Evolutionary conservation across 306 rosid species (phyloP).

Genomic region (Vicia villosa): DNA sequence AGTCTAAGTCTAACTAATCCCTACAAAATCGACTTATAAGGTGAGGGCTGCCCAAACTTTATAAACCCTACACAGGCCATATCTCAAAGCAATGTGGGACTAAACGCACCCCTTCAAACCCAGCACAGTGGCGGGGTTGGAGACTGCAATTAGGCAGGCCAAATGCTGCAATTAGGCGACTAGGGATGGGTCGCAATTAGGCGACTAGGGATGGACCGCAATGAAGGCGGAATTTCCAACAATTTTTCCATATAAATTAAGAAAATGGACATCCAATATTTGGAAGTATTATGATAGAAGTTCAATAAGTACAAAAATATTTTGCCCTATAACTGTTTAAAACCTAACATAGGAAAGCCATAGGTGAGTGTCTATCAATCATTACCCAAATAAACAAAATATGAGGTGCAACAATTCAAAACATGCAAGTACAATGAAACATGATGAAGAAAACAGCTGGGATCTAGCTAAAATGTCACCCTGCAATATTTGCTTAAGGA

Average conservation of each 20-base stretch:
- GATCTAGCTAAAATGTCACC: conserved; percentile 23
- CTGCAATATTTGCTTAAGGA: conserved; percentile 19
- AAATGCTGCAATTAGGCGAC: too few species aligned
- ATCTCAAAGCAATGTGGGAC: too few species aligned
- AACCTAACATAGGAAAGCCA: conserved; percentile 2
- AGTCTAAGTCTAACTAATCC: too few species aligned
- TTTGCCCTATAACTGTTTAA: conserved; percentile 12
- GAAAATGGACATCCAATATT: conserved; percentile 32
- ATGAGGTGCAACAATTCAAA: conserved; percentile 3
- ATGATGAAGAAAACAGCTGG: conserved; percentile 2
- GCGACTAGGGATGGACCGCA: too few species aligned
- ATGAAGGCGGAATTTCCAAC: too few species aligned
- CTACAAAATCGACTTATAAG: too few species aligned
- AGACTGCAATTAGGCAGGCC: too few species aligned
- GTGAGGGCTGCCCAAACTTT: too few species aligned
- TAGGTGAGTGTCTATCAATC: not conserved
- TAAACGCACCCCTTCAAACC: too few species aligned
- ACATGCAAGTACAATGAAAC: conserved; percentile 32
- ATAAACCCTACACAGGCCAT: too few species aligned
- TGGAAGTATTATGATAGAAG: conserved; percentile 23
- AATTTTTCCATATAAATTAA: conserved; percentile 5
- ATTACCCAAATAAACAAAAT: conserved; percentile 15
- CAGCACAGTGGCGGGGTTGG: too few species aligned
- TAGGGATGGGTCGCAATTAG: too few species aligned
- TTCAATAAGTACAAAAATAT: not conserved